Evolutionary conservation across 345 rosid species (phyloP).

Genomic region (Moricandia moricandioides): DNA sequence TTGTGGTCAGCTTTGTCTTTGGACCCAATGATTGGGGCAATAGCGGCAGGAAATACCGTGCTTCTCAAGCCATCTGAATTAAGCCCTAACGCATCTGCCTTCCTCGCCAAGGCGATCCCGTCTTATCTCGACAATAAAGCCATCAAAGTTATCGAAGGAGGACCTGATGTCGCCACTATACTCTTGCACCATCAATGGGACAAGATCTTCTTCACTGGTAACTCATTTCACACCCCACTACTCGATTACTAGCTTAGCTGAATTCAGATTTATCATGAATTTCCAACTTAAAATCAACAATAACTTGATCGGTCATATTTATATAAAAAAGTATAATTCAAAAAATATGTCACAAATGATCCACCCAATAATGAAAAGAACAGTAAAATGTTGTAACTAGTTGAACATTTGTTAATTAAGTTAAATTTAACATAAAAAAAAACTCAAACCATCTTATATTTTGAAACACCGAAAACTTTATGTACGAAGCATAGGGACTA

Average conservation of each 20-base stretch:
- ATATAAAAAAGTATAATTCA: too few relatives aligned
- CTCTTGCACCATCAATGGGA: slow-evolving; percentile 77
- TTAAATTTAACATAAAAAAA: too few relatives aligned
- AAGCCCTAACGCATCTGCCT: slow-evolving; percentile 58
- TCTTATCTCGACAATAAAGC: slow-evolving; percentile 61
- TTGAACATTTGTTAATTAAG: too few relatives aligned
- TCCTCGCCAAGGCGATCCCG: slow-evolving; percentile 55
- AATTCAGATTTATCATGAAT: neutral
- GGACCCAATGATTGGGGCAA: slow-evolving; percentile 89
- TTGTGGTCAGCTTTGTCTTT: slow-evolving; percentile 58
- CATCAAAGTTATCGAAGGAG: slow-evolving; percentile 65
- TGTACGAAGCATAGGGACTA: too few relatives aligned
- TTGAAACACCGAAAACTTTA: too few relatives aligned
- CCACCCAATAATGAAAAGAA: too few relatives aligned
- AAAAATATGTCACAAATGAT: too few relatives aligned
- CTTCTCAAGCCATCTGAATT: slow-evolving; percentile 73
- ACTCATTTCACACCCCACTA: neutral
- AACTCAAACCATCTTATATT: too few relatives aligned
- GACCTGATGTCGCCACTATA: slow-evolving; percentile 47
- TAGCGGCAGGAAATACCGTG: slow-evolving; percentile 83
- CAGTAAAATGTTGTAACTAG: too few relatives aligned
- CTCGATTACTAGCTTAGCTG: neutral
- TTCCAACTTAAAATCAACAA: neutral
- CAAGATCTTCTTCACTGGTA: slow-evolving; percentile 91
- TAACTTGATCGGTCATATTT: neutral